phyloP scores from a whole-genome alignment of 176 grass and related monocot genomes.

The Juncus effusus region DNA sequence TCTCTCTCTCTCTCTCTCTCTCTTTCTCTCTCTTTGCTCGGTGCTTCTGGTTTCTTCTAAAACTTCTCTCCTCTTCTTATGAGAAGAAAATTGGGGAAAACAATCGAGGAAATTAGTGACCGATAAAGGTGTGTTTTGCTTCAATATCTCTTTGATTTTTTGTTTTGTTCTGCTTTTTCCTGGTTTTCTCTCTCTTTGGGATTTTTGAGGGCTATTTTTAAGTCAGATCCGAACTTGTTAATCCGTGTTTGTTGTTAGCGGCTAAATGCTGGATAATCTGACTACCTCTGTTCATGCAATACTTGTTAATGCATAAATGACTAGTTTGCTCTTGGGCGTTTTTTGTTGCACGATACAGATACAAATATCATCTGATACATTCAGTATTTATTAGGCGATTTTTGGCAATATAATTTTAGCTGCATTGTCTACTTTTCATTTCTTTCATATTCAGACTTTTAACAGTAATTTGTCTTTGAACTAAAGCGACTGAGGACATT shows the following conservation, averaged over 20 bases:
- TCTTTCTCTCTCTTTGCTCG: conserved; percentile 9
- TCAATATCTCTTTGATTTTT: not conserved
- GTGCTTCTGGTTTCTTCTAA: not conserved
- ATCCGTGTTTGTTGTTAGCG: not conserved
- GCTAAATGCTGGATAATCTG: not conserved
- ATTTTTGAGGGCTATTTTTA: conserved; percentile 8
- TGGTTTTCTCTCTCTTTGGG: not conserved
- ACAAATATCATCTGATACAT: no score
- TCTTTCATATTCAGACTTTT: no score
- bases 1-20: no score
- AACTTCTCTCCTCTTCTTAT: not conserved
- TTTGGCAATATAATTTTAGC: no score
- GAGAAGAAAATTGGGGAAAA: not conserved
- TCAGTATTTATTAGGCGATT: no score
- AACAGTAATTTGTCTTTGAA: no score
- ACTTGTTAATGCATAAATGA: not conserved
- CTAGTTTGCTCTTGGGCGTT: no score
- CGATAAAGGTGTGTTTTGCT: conserved; percentile 12
- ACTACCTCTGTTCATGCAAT: not conserved
- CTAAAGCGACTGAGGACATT: no score
- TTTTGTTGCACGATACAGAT: no score
- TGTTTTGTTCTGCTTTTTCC: not conserved
- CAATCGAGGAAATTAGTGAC: no score
- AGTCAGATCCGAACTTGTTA: conserved; percentile 25
- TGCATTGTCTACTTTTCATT: no score